Evolutionary conservation across 495 filamentous ascomycete genomes (phyloP).

Genomic region (Talaromyces wortmannii): DNA sequence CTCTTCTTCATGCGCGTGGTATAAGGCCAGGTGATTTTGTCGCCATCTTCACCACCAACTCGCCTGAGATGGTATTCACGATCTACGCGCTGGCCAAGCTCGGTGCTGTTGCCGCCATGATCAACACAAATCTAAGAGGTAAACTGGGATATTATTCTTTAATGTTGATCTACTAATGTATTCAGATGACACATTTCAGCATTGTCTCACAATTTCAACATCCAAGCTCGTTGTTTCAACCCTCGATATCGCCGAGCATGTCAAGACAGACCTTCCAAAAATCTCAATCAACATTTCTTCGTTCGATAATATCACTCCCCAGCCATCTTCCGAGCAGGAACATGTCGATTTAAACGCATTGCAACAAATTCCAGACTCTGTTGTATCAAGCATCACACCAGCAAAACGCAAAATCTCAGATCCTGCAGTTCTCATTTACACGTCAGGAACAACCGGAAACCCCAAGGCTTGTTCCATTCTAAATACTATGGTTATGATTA

Average conservation of each 20-base stretch:
- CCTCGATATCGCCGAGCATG: slow-evolving; percentile 34
- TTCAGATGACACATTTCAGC: slow-evolving; percentile 57
- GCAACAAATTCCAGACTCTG: neutral
- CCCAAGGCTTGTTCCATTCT: slow-evolving; percentile 83
- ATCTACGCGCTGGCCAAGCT: slow-evolving; percentile 78
- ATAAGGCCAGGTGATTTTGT: slow-evolving; percentile 34
- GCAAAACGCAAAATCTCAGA: slow-evolving; percentile 39
- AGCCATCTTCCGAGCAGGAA: slow-evolving; percentile 10
- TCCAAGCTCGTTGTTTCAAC: slow-evolving; percentile 58
- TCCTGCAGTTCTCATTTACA: slow-evolving; percentile 71
- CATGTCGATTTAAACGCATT: neutral
- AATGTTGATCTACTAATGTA: slow-evolving; percentile 1
- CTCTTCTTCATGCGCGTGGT: slow-evolving; percentile 27
- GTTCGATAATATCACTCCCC: slow-evolving; percentile 46
- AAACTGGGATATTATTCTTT: slow-evolving; percentile 13
- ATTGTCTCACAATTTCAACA: slow-evolving; percentile 69
- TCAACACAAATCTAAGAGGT: slow-evolving; percentile 85
- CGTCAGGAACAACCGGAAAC: slow-evolving; percentile 81
- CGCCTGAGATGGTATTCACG: slow-evolving; percentile 72
- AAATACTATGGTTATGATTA: slow-evolving; percentile 44
- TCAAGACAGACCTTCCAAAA: slow-evolving; percentile 30
- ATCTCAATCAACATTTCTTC: slow-evolving; percentile 31
- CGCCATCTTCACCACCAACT: slow-evolving; percentile 55
- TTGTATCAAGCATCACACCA: slow-evolving; percentile 3
- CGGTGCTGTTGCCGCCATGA: slow-evolving; percentile 77